These are phyloP conservation scores for Plectosphaerella cucumerina DNA, from an alignment of 2,329 filamentous ascomycete genomes.

Conservation along the genomic window DNA sequence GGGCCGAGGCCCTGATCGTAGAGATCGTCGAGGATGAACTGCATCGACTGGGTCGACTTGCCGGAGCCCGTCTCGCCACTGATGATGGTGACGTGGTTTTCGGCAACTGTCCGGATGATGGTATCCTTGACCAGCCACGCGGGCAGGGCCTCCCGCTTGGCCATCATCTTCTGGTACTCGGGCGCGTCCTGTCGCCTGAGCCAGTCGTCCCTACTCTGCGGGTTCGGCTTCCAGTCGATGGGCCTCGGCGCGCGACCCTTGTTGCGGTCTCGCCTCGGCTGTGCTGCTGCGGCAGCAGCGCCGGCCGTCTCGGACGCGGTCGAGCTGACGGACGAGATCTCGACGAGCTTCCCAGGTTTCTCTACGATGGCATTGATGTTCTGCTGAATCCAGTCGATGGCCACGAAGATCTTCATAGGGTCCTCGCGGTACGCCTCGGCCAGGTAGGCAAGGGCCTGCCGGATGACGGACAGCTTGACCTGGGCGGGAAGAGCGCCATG, in stretches of 20 bases:
- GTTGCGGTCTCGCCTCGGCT: conserved; percentile 12
- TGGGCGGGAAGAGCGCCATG: conserved; percentile 77
- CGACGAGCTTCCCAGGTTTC: conserved; percentile 75
- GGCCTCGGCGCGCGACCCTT: conserved; percentile 47
- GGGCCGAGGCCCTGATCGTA: conserved; percentile 72
- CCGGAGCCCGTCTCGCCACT: conserved; percentile 95
- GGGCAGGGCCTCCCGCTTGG: conserved; percentile 68
- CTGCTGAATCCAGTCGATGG: conserved; percentile 88
- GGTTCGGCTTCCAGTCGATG: conserved; percentile 60
- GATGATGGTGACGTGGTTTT: conserved; percentile 89
- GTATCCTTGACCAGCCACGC: conserved; percentile 80
- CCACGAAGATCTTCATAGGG: conserved; percentile 82
- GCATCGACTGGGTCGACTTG: conserved; percentile 94
- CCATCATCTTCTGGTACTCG: conserved; percentile 70
- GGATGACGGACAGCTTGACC: conserved; percentile 84
- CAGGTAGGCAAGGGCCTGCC: conserved; percentile 69
- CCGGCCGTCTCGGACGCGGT: conserved; percentile 52
- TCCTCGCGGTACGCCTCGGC: conserved; percentile 70
- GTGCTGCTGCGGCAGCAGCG: conserved; percentile 21
- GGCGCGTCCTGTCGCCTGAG: conserved; percentile 59
- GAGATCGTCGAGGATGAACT: conserved; percentile 90
- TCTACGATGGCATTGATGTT: conserved; percentile 80
- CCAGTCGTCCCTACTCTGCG: conserved; percentile 65
- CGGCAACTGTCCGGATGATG: conserved; percentile 71
- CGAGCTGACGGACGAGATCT: conserved; percentile 76